A percentile compares a stretch with the other conserved stretches of the same genome.
phyloP scores from a whole-genome alignment of 2,329 filamentous ascomycete genomes.

The Ceratocystis harringtonii region DNA sequence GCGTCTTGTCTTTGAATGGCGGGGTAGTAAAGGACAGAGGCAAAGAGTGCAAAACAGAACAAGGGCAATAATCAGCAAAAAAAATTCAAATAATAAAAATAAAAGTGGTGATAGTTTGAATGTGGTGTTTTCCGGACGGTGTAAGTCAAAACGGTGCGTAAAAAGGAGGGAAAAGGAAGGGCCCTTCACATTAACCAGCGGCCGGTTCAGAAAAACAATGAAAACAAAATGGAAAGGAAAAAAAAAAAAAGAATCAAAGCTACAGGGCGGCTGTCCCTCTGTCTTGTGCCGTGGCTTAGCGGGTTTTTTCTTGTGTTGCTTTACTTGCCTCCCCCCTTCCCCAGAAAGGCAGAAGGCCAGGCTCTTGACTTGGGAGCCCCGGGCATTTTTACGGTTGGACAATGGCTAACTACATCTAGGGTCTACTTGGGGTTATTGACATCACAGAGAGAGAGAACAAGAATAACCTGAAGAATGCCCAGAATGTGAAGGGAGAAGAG shows the following conservation, averaged over 20 bases:
- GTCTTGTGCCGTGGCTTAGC: constrained; percentile 1
- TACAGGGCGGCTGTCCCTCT: background rate
- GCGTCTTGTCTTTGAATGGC: background rate
- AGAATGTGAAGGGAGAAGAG: background rate
- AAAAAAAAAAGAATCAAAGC: background rate
- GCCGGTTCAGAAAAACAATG: background rate
- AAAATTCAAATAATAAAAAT: background rate
- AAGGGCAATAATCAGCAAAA: background rate
- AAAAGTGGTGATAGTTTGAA: constrained; percentile 3
- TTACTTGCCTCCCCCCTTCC: background rate
- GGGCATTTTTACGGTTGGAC: background rate
- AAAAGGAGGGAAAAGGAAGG: background rate
- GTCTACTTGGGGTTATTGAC: background rate
- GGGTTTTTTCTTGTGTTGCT: background rate
- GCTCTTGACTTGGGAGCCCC: constrained; percentile 1
- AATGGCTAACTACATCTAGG: background rate
- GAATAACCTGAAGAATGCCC: background rate
- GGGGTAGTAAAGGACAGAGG: background rate
- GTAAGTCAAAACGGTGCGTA: background rate
- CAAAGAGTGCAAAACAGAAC: background rate
- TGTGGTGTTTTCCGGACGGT: constrained; percentile 1
- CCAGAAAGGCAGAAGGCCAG: background rate
- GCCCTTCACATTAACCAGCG: background rate
- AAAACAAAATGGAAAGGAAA: background rate
- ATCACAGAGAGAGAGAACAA: background rate